Conservation (phyloP, 2,329 filamentous ascomycete genomes). For the Trichoderma semiorbis region DNA sequence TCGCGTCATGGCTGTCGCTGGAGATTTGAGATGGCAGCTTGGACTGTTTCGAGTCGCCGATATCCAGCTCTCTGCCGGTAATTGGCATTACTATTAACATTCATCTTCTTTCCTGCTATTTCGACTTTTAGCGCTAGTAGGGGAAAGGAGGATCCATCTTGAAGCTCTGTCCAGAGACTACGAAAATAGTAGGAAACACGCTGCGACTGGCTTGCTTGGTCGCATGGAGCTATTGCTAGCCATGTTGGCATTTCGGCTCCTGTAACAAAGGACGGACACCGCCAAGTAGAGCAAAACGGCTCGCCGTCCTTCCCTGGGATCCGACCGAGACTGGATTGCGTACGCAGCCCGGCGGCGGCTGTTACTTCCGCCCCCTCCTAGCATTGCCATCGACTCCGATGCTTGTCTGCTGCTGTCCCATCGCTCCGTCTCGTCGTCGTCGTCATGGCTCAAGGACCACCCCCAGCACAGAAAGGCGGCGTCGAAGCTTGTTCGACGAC, state of each 20-base stretch:
- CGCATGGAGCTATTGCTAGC: constrained; percentile 3
- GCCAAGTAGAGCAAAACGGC: not conserved
- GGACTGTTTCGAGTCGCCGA: not conserved
- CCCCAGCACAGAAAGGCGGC: constrained; percentile 9
- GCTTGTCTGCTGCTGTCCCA: not conserved
- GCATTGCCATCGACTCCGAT: not conserved
- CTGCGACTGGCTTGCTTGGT: not conserved
- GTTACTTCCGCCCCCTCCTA: not conserved
- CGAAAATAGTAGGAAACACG: not conserved
- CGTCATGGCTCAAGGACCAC: not conserved
- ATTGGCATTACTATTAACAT: no score
- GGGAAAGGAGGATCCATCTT: not conserved
- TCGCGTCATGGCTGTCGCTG: constrained; percentile 18
- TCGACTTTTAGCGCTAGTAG: not conserved
- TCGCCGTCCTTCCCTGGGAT: not conserved
- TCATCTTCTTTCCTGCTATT: not conserved
- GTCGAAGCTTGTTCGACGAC: constrained; percentile 10
- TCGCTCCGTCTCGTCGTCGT: not conserved
- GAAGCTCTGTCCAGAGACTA: not conserved
- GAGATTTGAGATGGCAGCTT: not conserved
- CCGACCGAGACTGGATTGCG: not conserved
- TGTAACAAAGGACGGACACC: constrained; percentile 11
- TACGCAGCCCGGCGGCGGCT: constrained; percentile 1
- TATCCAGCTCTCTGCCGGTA: not conserved
- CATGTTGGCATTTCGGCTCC: not conserved